phyloP scores from a whole-genome alignment of 2,329 filamentous ascomycete species.

The Chrysosphaeria jannelii region DNA sequence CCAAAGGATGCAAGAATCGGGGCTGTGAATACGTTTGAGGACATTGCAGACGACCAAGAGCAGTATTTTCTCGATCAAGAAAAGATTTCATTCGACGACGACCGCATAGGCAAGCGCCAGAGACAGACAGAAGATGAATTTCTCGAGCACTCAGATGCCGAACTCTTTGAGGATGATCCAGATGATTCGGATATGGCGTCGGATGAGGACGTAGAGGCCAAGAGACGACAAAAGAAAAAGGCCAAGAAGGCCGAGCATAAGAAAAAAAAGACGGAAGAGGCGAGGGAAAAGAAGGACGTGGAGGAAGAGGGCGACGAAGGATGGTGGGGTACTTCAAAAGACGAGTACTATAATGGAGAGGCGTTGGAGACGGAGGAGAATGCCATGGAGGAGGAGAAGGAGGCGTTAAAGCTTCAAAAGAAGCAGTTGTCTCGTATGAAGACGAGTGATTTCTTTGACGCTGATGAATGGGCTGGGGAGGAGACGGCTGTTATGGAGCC shows the following conservation, averaged over 20 bases:
- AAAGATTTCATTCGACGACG: constrained; percentile 61
- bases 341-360: constrained; percentile 85
- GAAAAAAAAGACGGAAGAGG: constrained; percentile 11
- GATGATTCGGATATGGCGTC: constrained; percentile 6
- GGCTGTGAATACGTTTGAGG: constrained; percentile 32
- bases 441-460: constrained; percentile 83
- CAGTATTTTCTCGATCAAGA: constrained; percentile 75
- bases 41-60: constrained; percentile 81
- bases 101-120: constrained; percentile 45
- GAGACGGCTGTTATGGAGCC: background rate
- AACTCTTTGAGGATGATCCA: constrained; percentile 12
- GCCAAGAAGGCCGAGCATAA: constrained; percentile 7
- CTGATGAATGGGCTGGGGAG: constrained; percentile 48
- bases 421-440: constrained; percentile 75
- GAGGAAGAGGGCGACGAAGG: constrained; percentile 32
- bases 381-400: constrained; percentile 71
- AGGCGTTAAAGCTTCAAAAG: constrained; percentile 64
- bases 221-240: constrained; percentile 5
- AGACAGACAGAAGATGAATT: constrained; percentile 30
- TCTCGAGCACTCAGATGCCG: constrained; percentile 30
- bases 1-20: constrained; percentile 29
- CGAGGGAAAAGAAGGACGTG: constrained; percentile 10
- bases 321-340: constrained; percentile 67
- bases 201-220: constrained; percentile 2
- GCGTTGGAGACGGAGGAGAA: constrained; percentile 29